Conservation (phyloP, 2,329 filamentous ascomycete genomes). For the Pyrenochaeta sp. region DNA sequence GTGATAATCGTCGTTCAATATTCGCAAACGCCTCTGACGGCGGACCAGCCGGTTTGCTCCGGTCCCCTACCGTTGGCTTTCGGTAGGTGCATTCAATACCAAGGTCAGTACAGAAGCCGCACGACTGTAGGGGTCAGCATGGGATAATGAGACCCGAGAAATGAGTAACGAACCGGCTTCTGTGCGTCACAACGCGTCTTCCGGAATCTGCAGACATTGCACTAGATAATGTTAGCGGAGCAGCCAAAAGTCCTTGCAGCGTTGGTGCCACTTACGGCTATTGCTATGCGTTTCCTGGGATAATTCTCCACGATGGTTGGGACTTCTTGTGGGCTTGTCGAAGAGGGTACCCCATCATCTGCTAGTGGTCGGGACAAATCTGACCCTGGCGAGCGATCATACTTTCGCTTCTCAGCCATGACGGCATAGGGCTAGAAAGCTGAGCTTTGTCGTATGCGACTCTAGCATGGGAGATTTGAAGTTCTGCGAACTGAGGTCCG, state of each 20-base stretch:
- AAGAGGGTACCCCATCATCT: constrained; percentile 10
- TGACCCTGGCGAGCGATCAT: constrained; percentile 13
- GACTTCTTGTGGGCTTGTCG: constrained; percentile 18
- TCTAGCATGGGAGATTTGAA: background rate
- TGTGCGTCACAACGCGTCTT: constrained; percentile 40
- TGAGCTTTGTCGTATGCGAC: background rate
- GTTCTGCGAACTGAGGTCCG: constrained; percentile 3
- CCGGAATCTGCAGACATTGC: constrained; percentile 39
- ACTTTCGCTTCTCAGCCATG: constrained; percentile 32
- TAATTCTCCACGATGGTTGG: constrained; percentile 28
- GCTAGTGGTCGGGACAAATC: constrained; percentile 9
- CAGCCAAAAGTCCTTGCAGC: background rate
- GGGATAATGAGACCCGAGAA: constrained; percentile 7
- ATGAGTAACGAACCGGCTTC: constrained; percentile 19
- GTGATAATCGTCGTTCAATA: constrained; percentile 33
- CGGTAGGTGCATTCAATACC: constrained; percentile 41
- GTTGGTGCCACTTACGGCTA: constrained; percentile 25
- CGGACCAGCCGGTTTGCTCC: constrained; percentile 20
- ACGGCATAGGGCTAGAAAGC: background rate
- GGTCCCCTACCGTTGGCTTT: constrained; percentile 32
- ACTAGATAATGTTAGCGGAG: constrained; percentile 22
- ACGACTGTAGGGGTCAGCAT: constrained; percentile 16
- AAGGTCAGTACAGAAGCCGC: constrained; percentile 38
- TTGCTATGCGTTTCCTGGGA: constrained; percentile 36
- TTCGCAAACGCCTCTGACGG: constrained; percentile 29